Conservation (phyloP, 202 grass and related monocot genomes). For the Zoysia matrella region DNA sequence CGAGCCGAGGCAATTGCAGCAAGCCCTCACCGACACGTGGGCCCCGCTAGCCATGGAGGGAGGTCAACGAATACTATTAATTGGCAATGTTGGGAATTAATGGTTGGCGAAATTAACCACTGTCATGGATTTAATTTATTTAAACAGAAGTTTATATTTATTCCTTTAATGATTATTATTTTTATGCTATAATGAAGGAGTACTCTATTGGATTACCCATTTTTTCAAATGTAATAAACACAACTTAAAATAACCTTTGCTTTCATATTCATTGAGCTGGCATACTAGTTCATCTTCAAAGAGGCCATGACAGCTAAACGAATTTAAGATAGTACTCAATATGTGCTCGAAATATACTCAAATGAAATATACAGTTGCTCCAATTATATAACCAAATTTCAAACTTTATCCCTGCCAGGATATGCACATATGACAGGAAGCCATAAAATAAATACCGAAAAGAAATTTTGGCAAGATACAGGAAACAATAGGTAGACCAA, state of each 20-base stretch:
- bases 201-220: no score
- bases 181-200: no score
- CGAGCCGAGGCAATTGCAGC: neutral
- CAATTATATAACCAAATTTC: no score
- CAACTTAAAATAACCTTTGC: neutral
- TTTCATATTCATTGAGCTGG: constrained; percentile 3
- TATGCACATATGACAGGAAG: neutral
- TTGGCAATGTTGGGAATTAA: constrained; percentile 39
- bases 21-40: constrained; percentile 31
- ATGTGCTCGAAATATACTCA: no score
- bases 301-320: neutral
- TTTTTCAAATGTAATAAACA: no score
- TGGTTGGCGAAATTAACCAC: constrained; percentile 47
- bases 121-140: constrained; percentile 38
- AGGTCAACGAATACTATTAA: constrained; percentile 10
- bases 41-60: constrained; percentile 30
- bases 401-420: no score
- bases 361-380: no score
- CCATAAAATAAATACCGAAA: neutral
- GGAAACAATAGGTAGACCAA: neutral
- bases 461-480: neutral
- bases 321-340: neutral
- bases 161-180: no score
- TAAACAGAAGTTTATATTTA: neutral
- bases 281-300: constrained; percentile 3